Conservation (phyloP, 2,329 filamentous ascomycete genomes). For the Aspergillus felis region DNA sequence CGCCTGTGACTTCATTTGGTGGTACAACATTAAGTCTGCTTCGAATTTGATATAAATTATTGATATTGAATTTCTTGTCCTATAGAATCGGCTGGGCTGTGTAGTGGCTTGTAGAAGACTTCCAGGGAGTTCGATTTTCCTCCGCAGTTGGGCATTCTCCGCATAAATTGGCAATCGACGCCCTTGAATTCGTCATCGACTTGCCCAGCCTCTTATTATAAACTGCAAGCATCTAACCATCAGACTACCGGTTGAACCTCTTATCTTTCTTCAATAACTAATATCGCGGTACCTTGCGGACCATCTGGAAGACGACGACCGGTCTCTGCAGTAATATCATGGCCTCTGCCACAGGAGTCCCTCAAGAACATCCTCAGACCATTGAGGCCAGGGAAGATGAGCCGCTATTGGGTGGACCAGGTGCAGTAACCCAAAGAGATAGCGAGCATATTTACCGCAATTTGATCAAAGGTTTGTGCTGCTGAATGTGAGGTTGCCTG, state of each 20-base stretch:
- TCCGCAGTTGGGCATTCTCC: no score
- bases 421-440: constrained; percentile 68
- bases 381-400: constrained; percentile 54
- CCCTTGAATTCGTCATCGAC: background rate
- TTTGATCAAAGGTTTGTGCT: constrained; percentile 64
- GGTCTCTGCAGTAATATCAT: constrained; percentile 41
- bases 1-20: background rate
- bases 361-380: constrained; percentile 47
- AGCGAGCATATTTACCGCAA: constrained; percentile 65
- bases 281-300: background rate
- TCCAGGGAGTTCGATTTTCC: background rate
- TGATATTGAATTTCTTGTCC: background rate
- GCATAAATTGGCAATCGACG: background rate
- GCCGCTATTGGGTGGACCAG: constrained; percentile 66
- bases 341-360: constrained; percentile 66
- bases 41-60: background rate
- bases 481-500: background rate
- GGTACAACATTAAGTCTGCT: background rate
- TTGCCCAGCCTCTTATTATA: background rate
- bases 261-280: background rate
- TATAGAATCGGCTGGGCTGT: background rate
- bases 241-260: background rate
- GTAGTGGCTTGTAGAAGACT: background rate
- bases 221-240: no score
- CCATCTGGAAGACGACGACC: background rate